These are phyloP conservation scores for Solanum paucissectum DNA, from an alignment of 257 asterid species.

Conservation along the genomic window DNA sequence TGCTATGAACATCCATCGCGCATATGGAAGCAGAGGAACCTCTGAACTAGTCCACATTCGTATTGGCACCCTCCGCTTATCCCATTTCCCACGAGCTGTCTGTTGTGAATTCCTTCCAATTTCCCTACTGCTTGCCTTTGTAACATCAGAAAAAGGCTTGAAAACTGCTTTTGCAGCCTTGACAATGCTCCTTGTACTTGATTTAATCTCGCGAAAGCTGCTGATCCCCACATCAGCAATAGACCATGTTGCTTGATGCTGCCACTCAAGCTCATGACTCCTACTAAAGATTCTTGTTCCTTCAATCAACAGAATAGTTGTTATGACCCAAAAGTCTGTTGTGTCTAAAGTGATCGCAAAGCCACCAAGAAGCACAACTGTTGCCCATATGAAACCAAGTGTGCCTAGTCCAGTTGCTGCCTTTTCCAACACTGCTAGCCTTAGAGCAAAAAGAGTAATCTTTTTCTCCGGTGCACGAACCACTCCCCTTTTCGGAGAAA, in stretches of 20 bases:
- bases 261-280: slow-evolving; percentile 94
- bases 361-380: slow-evolving; percentile 92
- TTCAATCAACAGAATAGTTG: slow-evolving; percentile 59
- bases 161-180: slow-evolving; percentile 10
- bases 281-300: slow-evolving; percentile 77
- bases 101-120: background rate
- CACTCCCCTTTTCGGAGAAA: slow-evolving; percentile 4
- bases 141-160: slow-evolving; percentile 9
- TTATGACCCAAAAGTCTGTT: slow-evolving; percentile 93
- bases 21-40: slow-evolving; percentile 72
- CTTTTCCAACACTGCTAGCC: slow-evolving; percentile 80
- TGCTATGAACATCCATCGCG: slow-evolving; percentile 62
- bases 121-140: slow-evolving; percentile 23
- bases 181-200: slow-evolving; percentile 31
- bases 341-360: slow-evolving; percentile 66
- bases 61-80: slow-evolving; percentile 22
- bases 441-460: slow-evolving; percentile 81
- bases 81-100: slow-evolving; percentile 17
- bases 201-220: slow-evolving; percentile 55
- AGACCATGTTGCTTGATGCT: slow-evolving; percentile 87
- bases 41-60: slow-evolving; percentile 68
- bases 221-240: slow-evolving; percentile 55
- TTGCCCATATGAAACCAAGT: slow-evolving; percentile 91
- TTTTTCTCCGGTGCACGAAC: slow-evolving; percentile 73
- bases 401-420: slow-evolving; percentile 85